Evolutionary conservation across 2,329 filamentous ascomycete genomes (phyloP), one percentile per base, ranked within the genome.

Genomic region (Fusarium avenaceum): DNA sequence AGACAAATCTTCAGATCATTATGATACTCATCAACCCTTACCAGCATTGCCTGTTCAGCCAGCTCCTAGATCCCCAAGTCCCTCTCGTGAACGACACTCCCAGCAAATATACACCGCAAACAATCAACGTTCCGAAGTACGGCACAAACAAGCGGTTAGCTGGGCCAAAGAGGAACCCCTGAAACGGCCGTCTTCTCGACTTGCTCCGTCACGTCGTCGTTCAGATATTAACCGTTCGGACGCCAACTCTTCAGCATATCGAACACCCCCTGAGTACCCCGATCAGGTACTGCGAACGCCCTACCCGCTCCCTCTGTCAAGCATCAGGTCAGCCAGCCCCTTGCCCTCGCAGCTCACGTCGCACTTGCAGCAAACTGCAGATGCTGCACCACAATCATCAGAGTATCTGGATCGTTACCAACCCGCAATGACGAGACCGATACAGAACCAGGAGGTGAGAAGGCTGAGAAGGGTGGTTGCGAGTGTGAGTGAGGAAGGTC

Each of bases 91-190:
- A 28, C 55, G 30, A 7, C 43, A 53, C 10, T 24, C 45, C 7
- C 51, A 47, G 20, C 30, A 63, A 3, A 48, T 63, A 6, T 56
- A 47, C 17, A 13, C 47, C 8, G 53, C 43, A 17, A 57, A 60
- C 13, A 44, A 19, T 19, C 57, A 54, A 4, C 44, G 39, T 24
- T 46, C 65, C 7, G 66, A 72, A 24, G 26, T 63, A 13, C 42
- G 47, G 6, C 63, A 67, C 11, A 67, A 60, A 43, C 67, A 71
- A 42, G 59, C 52, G 3, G 65, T 64, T 26, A 65, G 70, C 30
- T 59, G 70, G 46, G 72, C 82, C 20, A 76, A 73, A 42, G 74
- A 79, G 46, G 80, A 83, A 62, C 78, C 81, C 8, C 70, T 83
- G 35, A 77, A 77, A 38, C 75, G 79, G 0, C 81, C 80, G 1